Percentiles rank a stretch among this genome's conserved stretches.
Evolutionary conservation across 345 rosid species (phyloP).

Genomic region (Theobroma cacao): DNA sequence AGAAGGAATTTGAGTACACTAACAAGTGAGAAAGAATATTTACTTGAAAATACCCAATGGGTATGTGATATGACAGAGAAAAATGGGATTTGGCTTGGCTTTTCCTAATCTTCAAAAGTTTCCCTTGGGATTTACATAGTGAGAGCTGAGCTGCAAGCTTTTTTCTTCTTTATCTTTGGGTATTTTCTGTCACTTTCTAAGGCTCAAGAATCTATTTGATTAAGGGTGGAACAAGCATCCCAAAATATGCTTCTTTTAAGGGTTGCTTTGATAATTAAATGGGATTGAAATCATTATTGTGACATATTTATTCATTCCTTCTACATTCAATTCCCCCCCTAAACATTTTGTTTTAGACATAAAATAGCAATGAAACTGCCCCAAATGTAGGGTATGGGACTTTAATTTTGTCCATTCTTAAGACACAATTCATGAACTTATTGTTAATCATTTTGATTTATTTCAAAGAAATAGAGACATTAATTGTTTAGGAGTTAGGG

Average conservation of each 20-base stretch:
- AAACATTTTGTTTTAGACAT: neutral
- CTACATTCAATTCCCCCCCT: neutral
- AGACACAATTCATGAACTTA: neutral
- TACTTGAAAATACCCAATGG: neutral
- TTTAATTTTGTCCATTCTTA: neutral
- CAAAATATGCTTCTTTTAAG: constrained; percentile 19
- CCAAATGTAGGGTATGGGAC: constrained; percentile 8
- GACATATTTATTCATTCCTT: neutral
- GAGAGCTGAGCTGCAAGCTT: neutral
- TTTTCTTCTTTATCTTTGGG: constrained; percentile 8
- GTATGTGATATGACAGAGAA: neutral
- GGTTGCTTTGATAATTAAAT: constrained; percentile 10
- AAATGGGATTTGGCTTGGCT: neutral
- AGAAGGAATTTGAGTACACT: neutral
- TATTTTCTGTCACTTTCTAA: constrained; percentile 9
- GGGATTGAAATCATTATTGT: constrained; percentile 22
- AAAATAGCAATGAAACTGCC: neutral
- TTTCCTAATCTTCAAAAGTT: constrained; percentile 14
- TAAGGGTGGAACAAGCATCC: constrained; percentile 19
- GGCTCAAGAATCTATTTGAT: constrained; percentile 7
- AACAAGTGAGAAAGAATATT: neutral
- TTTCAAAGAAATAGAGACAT: neutral
- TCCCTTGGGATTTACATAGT: constrained; percentile 1
- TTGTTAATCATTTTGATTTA: constrained; percentile 2
- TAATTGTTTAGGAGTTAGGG: neutral